Evolutionary conservation across 352 stramenopile genomes (phyloP).

Genomic region (Pythium utonaiense): DNA sequence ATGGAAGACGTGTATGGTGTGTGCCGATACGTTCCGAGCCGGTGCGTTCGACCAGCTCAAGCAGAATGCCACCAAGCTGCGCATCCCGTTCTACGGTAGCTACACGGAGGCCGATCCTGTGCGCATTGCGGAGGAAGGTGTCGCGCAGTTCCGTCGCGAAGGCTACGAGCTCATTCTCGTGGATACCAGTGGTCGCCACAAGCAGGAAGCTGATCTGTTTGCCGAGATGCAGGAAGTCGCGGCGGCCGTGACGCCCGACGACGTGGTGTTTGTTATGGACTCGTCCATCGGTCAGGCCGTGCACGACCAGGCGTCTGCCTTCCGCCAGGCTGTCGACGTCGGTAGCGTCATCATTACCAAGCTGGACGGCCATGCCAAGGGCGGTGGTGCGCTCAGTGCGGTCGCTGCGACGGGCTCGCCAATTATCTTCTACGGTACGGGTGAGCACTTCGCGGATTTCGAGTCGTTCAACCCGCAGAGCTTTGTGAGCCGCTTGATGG

Average conservation of each 20-base stretch:
- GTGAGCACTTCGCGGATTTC: slow-evolving; percentile 98
- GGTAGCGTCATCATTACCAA: slow-evolving; percentile 99
- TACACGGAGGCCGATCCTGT: slow-evolving; percentile 99
- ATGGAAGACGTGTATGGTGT: slow-evolving; percentile 99
- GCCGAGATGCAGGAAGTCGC: slow-evolving; percentile 99
- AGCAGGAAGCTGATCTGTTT: slow-evolving; percentile 97
- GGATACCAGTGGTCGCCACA: slow-evolving; percentile 98
- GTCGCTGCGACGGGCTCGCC: slow-evolving; percentile 97
- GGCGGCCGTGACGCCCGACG: slow-evolving; percentile 93
- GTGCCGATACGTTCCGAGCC: slow-evolving; percentile 98
- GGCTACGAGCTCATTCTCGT: slow-evolving; percentile 99
- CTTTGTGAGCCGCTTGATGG: slow-evolving; percentile 98
- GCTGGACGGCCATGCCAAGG: slow-evolving; percentile 98
- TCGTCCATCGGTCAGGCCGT: slow-evolving; percentile 98
- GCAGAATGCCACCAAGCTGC: slow-evolving; percentile 98
- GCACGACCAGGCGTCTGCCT: slow-evolving; percentile 95
- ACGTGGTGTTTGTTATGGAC: slow-evolving; percentile 99
- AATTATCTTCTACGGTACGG: slow-evolving; percentile 98
- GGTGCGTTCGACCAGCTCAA: slow-evolving; percentile 99
- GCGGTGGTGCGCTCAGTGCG: slow-evolving; percentile 95
- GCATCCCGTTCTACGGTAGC: slow-evolving; percentile 97
- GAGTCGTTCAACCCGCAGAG: slow-evolving; percentile 97
- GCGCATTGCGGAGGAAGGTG: slow-evolving; percentile 96
- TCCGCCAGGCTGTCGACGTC: slow-evolving; percentile 95
- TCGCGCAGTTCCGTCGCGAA: slow-evolving; percentile 95